These are phyloP conservation scores for Coemansia sp. DNA, from an alignment of 192 early-diverging fungal genomes.

Conservation along the genomic window DNA sequence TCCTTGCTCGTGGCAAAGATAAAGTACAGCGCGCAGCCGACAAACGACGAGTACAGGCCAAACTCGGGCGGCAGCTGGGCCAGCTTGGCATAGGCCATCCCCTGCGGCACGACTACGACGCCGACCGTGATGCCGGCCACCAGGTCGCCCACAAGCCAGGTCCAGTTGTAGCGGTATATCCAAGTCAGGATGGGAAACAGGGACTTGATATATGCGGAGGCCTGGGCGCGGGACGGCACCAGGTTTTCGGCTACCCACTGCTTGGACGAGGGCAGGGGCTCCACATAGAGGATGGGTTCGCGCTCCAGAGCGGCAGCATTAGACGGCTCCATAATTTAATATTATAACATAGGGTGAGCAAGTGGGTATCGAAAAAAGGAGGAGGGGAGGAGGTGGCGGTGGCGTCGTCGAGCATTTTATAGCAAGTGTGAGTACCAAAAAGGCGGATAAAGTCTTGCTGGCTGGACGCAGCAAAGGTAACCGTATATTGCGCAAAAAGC, in stretches of 20 bases:
- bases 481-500: no score
- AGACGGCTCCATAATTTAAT: not conserved
- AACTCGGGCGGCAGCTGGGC: constrained; percentile 67
- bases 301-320: not conserved
- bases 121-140: constrained; percentile 73
- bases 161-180: constrained; percentile 52
- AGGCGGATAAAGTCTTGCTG: not conserved
- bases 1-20: constrained; percentile 71
- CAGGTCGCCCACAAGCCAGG: constrained; percentile 64
- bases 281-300: constrained; percentile 26
- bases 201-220: constrained; percentile 21
- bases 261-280: constrained; percentile 36
- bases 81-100: constrained; percentile 71
- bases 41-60: constrained; percentile 72
- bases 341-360: not conserved
- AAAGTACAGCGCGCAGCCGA: constrained; percentile 65
- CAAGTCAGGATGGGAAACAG: constrained; percentile 48
- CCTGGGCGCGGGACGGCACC: constrained; percentile 10
- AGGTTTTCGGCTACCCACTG: constrained; percentile 34
- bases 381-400: not conserved
- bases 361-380: not conserved
- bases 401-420: no score
- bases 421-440: not conserved
- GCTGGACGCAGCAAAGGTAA: no score
- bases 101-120: constrained; percentile 69